Evolutionary conservation across 2,329 filamentous ascomycete genomes (phyloP).

Genomic region (Pestalotiopsis sp.): DNA sequence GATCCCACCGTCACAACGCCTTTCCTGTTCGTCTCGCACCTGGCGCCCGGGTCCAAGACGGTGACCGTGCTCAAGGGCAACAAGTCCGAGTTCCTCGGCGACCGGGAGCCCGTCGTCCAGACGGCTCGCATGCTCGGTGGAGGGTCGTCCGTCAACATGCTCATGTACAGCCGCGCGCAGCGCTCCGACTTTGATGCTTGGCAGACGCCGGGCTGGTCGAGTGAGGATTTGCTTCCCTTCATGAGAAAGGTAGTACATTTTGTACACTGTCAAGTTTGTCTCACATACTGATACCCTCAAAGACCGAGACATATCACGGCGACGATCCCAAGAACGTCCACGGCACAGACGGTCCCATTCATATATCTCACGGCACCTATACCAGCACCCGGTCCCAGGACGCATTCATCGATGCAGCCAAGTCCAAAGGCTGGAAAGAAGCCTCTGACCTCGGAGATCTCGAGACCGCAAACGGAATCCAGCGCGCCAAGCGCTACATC

Average conservation of each 20-base stretch:
- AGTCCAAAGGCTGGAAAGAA: slow-evolving; percentile 45
- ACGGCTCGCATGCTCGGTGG: slow-evolving; percentile 52
- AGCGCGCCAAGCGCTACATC: slow-evolving; percentile 20
- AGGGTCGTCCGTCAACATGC: slow-evolving; percentile 51
- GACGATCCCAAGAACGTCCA: slow-evolving; percentile 46
- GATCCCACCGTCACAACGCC: slow-evolving; percentile 11
- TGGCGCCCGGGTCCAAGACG: slow-evolving; percentile 9
- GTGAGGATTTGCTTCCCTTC: slow-evolving; percentile 25
- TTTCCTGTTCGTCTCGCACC: slow-evolving; percentile 12
- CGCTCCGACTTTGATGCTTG: slow-evolving; percentile 31
- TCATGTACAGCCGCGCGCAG: slow-evolving; percentile 38
- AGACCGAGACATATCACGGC: slow-evolving; percentile 60
- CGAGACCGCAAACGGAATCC: slow-evolving; percentile 33
- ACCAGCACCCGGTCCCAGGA: too few relatives aligned
- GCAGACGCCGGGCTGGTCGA: slow-evolving; percentile 29
- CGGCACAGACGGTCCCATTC: slow-evolving; percentile 56
- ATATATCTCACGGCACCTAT: slow-evolving; percentile 41
- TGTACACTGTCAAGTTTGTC: too few relatives aligned
- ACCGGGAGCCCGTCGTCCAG: slow-evolving; percentile 16
- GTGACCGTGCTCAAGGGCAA: slow-evolving; percentile 13
- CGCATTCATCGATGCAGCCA: too few relatives aligned
- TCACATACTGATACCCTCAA: background rate
- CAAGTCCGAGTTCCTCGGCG: background rate
- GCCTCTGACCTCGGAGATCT: slow-evolving; percentile 56
- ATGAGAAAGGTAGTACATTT: slow-evolving; percentile 36